Base-by-base conservation (phyloP, 768 basidiomycete species). In the Rhodotorula graminis region DNA sequence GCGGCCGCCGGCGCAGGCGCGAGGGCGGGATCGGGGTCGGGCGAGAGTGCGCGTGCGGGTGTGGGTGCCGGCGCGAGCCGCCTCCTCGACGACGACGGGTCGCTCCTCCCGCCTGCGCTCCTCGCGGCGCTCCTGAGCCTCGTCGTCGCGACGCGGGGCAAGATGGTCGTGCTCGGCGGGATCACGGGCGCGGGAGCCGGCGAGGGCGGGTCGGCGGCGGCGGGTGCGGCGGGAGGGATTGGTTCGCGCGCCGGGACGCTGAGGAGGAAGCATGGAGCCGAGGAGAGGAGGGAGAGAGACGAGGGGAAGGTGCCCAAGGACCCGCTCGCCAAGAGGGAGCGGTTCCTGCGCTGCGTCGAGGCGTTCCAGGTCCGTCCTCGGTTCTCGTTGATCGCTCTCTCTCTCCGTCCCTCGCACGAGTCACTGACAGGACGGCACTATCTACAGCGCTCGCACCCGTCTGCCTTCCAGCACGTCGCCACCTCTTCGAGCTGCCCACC, bases 41-140 rank as follows among this genome's bases (percentile, higher is more conserved):
- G 37, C 37, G 37, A 37, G 37, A n/a, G n/a, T n/a, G n/a, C n/a
- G n/a, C n/a, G n/a, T n/a, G n/a, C n/a, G n/a, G n/a, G n/a, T n/a
- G n/a, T n/a, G n/a, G n/a, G n/a, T n/a, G 37, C 37, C 5, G 37
- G 37, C 37, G 37, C 37, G 37, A 37, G 37, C 9, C 37, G 37
- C 37, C 37, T 37, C 53, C 18, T 56, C 6, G 46, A 31, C 44
- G 27, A 57, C 6, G 70, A 68, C 40, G 75, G 69, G 14, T 52
- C 61, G 46, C 33, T 65, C 14, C 61, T 76, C 27, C 44, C 60
- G 16, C 57, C 67, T 0, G 29, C 68, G 12, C 50, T 66, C 16
- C 61, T 76, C 8, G 58, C 71, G 0, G 75, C 64, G 15, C 27
- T 76, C 12, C 59, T 74, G 23, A 62, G 56, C 42, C 55, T 71